These are phyloP conservation scores for Trametes pubescens DNA, from an alignment of 1,284 basidiomycete species.

Conservation along the genomic window DNA sequence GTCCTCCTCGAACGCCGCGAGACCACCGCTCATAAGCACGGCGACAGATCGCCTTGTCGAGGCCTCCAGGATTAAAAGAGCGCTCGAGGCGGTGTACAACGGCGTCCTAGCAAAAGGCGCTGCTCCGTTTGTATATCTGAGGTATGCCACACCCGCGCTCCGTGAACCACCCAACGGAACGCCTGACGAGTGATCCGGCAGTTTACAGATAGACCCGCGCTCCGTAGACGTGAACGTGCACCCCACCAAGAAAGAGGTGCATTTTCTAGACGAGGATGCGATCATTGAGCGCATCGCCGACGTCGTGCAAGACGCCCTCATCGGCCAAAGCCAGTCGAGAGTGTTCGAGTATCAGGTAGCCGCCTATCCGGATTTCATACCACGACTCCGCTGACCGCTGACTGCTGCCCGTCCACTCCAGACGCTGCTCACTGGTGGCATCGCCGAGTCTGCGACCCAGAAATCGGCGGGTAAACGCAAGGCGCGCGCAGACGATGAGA, in stretches of 20 bases:
- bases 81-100: conserved; percentile 88
- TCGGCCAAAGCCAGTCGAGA: conserved; percentile 72
- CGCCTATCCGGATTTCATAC: not conserved
- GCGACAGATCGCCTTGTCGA: conserved; percentile 91
- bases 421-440: conserved; percentile 69
- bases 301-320: conserved; percentile 71
- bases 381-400: not conserved
- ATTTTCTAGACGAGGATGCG: conserved; percentile 92
- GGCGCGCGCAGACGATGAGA: conserved; percentile 46
- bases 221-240: conserved; percentile 98
- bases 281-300: conserved; percentile 87
- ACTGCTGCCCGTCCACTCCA: conserved; percentile 36
- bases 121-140: conserved; percentile 92
- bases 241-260: conserved; percentile 97
- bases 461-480: conserved; percentile 55
- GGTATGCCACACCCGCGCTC: conserved; percentile 51
- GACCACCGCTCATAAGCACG: conserved; percentile 8
- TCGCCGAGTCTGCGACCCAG: conserved; percentile 50
- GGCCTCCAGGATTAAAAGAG: conserved; percentile 85
- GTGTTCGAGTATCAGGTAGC: conserved; percentile 87
- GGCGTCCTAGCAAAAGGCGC: conserved; percentile 91
- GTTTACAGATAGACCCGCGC: conserved; percentile 85
- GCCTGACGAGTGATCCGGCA: conserved; percentile 39
- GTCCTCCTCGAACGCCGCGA: not conserved
- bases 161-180: not conserved